Evolutionary conservation across 441 rosid genomes (phyloP).

Genomic region (Populus hybrid): DNA sequence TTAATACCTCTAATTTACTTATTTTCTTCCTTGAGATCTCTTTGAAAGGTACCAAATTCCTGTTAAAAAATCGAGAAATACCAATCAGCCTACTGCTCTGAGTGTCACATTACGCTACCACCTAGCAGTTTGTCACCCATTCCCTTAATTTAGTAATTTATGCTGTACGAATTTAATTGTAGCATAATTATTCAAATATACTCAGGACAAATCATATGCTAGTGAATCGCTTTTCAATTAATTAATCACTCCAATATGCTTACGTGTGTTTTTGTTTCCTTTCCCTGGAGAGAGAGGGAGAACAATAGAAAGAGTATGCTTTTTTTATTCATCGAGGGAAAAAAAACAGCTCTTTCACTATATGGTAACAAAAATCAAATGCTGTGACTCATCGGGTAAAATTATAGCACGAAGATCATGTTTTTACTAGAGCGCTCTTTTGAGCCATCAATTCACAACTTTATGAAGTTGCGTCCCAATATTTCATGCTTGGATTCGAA

Average conservation of each 20-base stretch:
- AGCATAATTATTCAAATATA: background rate
- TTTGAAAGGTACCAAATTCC: background rate
- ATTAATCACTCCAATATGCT: background rate
- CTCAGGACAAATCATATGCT: background rate
- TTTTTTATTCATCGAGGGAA: background rate
- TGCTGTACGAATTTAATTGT: background rate
- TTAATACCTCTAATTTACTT: constrained; percentile 14
- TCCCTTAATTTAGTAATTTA: background rate
- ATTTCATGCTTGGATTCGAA: background rate
- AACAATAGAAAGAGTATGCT: background rate
- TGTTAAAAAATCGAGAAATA: background rate
- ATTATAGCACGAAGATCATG: background rate
- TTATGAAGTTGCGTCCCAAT: background rate
- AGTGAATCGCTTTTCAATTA: background rate
- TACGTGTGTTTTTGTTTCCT: background rate
- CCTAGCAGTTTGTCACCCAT: background rate
- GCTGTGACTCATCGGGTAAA: background rate
- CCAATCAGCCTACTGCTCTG: background rate
- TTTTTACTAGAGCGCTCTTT: background rate
- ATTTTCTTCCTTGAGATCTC: constrained; percentile 22
- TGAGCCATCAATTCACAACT: background rate
- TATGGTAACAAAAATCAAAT: background rate
- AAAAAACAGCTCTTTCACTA: background rate
- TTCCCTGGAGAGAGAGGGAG: background rate
- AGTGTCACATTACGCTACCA: background rate